phyloP scores from a whole-genome alignment of 768 basidiomycete species.

The Termitomyces sp. region DNA sequence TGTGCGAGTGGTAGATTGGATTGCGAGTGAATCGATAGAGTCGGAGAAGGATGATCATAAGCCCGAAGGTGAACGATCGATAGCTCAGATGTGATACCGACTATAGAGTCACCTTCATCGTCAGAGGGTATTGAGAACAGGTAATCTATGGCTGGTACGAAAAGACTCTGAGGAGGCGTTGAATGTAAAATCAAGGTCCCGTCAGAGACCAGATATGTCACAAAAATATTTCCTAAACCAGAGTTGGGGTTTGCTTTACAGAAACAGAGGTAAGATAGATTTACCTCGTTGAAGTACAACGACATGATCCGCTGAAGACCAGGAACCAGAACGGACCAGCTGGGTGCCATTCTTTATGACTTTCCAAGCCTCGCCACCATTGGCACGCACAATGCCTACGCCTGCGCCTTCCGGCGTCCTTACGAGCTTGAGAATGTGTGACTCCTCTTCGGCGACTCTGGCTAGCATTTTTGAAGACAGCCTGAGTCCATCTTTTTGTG shows the following conservation, averaged over 20 bases:
- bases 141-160: constrained; percentile 48
- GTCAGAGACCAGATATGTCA: constrained; percentile 50
- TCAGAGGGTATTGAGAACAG: constrained; percentile 65
- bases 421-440: constrained; percentile 55
- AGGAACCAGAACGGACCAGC: constrained; percentile 44
- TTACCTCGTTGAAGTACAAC: constrained; percentile 68
- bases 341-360: constrained; percentile 41
- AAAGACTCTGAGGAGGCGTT: constrained; percentile 32
- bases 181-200: constrained; percentile 51
- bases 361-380: constrained; percentile 63
- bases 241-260: not conserved
- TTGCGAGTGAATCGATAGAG: constrained; percentile 43
- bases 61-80: constrained; percentile 55
- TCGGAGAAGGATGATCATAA: constrained; percentile 24
- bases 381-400: constrained; percentile 57
- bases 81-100: constrained; percentile 61
- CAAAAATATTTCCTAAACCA: constrained; percentile 43
- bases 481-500: constrained; percentile 44
- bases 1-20: constrained; percentile 47
- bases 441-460: constrained; percentile 40
- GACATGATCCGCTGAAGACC: constrained; percentile 56
- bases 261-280: constrained; percentile 9
- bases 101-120: constrained; percentile 47
- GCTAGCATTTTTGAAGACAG: constrained; percentile 36
- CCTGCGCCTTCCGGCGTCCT: constrained; percentile 78